Base-by-base conservation (phyloP, 495 filamentous ascomycete species). In the Penicillium robsamsonii region DNA sequence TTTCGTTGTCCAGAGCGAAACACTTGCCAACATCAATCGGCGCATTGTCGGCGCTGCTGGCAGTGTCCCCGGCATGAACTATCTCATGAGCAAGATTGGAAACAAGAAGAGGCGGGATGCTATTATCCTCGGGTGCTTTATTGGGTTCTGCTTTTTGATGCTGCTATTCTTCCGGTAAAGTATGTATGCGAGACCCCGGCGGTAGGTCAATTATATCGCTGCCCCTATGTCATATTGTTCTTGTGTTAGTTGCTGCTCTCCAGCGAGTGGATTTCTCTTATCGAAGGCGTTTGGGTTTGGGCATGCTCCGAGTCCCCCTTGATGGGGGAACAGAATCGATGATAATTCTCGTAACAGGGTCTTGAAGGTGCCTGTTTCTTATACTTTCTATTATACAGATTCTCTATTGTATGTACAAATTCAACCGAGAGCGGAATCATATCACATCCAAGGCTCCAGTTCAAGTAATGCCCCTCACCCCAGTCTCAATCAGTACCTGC, bases 71-170 rank as follows among this genome's bases (percentile, higher is more conserved):
- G 94, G 94, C 25, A 86, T 99, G 65, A 97, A 97, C 72, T 84
- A 86, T 52, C 78, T 99, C 71, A 96, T 99, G 59, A 85, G 86
- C 43, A 86, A 92, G 78, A 99, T 99, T 64, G 92, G 92, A 59
- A 86, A 88, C 56, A 96, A 96, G 80, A 93, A 95, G 84, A 84
- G 92, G 71, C 82, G 95, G 63, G 94, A 99, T 78, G 92, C 92
- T 46, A 85, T 99, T 50, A 95, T 99, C 41, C 79, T 99, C 72
- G 94, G 90, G 29, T 76, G 76, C 29, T 93, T 97, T 67, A 90
- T 99, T 67, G 92, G 91, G 4, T 77, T 95, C 64, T 97, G 95
- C 70, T 92, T 91, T 70, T 75, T 97, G 62, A 75, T 92, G 81
- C 75, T 97, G 64, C 82, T 94, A 65, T 93, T 84, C 62, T 91